These are phyloP conservation scores for Thalassiosira hispida DNA, from an alignment of 352 stramenopile genomes.

Conservation along the genomic window DNA sequence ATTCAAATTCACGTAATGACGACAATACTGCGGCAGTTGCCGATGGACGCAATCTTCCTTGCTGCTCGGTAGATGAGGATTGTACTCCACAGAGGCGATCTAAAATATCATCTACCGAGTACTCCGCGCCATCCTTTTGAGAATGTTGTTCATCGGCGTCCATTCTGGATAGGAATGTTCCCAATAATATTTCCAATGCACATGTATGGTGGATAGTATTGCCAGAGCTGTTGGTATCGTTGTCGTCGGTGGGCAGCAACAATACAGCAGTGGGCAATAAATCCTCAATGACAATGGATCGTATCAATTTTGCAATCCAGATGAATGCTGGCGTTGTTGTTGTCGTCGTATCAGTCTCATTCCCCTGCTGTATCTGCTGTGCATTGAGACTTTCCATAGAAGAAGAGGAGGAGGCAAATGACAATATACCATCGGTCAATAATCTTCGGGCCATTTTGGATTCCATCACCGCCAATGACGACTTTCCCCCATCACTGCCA, in stretches of 20 bases:
- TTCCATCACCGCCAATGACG: slow-evolving; percentile 27
- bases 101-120: slow-evolving; percentile 29
- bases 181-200: slow-evolving; percentile 40
- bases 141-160: slow-evolving; percentile 46
- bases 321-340: neutral
- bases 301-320: slow-evolving; percentile 46
- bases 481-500: neutral
- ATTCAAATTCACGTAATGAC: slow-evolving; percentile 43
- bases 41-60: slow-evolving; percentile 1
- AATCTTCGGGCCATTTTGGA: slow-evolving; percentile 33
- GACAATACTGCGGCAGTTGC: slow-evolving; percentile 30
- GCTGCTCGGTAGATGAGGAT: neutral
- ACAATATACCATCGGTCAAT: slow-evolving; percentile 44
- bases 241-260: neutral
- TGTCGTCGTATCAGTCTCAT: neutral
- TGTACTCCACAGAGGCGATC: slow-evolving; percentile 38
- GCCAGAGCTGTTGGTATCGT: neutral
- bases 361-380: neutral
- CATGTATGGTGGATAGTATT: neutral
- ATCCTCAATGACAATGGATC: slow-evolving; percentile 25
- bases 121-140: no score
- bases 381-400: neutral
- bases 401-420: slow-evolving; percentile 28
- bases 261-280: slow-evolving; percentile 29
- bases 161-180: slow-evolving; percentile 43